Evolutionary conservation across 2,329 filamentous ascomycete genomes (phyloP).

Genomic region (Colletotrichum aenigma): DNA sequence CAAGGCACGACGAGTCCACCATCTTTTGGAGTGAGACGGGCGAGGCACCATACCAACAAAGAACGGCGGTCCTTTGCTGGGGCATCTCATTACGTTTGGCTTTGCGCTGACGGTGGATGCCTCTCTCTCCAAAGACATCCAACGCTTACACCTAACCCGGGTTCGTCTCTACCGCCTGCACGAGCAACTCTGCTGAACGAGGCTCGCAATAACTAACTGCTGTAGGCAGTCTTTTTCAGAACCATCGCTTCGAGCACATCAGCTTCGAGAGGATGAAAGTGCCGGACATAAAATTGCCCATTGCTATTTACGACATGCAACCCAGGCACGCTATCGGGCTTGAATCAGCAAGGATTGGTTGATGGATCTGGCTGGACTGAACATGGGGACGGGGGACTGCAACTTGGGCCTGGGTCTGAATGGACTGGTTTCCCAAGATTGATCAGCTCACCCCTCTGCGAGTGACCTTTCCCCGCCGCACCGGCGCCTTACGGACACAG

Average conservation of each 20-base stretch:
- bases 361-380: constrained; percentile 5
- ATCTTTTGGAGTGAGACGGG: neutral
- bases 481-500: constrained; percentile 13
- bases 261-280: neutral
- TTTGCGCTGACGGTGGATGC: neutral
- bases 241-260: neutral
- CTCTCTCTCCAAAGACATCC: neutral
- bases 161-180: neutral
- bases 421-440: neutral
- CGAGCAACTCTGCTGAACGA: neutral
- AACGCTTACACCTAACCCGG: neutral
- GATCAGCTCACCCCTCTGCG: constrained; percentile 8
- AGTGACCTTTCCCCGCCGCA: constrained; percentile 19
- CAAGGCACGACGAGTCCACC: constrained; percentile 13
- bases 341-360: neutral
- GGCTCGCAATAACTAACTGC: neutral
- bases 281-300: constrained; percentile 13
- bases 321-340: neutral
- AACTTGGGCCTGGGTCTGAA: neutral
- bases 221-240: neutral
- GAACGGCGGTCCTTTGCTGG: constrained; percentile 2
- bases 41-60: constrained; percentile 14
- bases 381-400: neutral
- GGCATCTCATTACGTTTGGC: neutral
- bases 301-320: constrained; percentile 16